Evolutionary conservation across 1,284 basidiomycete species (phyloP).

Genomic region (Tilletia walkeri): DNA sequence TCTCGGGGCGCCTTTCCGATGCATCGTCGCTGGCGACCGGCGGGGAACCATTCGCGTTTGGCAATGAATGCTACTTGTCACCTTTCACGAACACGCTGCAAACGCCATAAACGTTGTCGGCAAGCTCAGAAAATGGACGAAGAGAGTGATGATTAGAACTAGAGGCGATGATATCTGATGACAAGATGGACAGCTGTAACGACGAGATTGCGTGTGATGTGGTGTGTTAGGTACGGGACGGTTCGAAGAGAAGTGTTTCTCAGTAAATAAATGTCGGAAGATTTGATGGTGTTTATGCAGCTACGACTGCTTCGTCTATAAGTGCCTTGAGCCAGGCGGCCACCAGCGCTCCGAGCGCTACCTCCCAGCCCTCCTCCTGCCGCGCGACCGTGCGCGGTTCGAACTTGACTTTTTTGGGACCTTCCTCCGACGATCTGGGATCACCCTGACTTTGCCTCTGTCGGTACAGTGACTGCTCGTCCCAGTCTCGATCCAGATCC

Average conservation of each 20-base stretch:
- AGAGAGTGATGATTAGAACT: too few relatives aligned
- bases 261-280: background rate
- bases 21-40: constrained; percentile 76
- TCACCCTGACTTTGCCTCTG: background rate
- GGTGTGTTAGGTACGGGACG: background rate
- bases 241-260: too few relatives aligned
- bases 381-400: background rate
- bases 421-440: background rate
- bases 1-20: constrained; percentile 81
- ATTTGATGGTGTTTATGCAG: background rate
- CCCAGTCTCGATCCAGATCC: background rate
- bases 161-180: too few relatives aligned
- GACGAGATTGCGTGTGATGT: too few relatives aligned
- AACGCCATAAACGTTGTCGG: too few relatives aligned
- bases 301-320: background rate
- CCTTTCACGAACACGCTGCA: too few relatives aligned
- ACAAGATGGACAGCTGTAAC: too few relatives aligned
- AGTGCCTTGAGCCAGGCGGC: constrained; percentile 13
- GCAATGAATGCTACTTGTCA: constrained; percentile 32
- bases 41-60: constrained; percentile 47
- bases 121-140: too few relatives aligned
- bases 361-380: constrained; percentile 10
- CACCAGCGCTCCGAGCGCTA: background rate
- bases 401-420: background rate
- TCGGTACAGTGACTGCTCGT: background rate